Base-by-base conservation (phyloP, 108 stramenopile genomes). In the Asterionellopsis glacialis region DNA sequence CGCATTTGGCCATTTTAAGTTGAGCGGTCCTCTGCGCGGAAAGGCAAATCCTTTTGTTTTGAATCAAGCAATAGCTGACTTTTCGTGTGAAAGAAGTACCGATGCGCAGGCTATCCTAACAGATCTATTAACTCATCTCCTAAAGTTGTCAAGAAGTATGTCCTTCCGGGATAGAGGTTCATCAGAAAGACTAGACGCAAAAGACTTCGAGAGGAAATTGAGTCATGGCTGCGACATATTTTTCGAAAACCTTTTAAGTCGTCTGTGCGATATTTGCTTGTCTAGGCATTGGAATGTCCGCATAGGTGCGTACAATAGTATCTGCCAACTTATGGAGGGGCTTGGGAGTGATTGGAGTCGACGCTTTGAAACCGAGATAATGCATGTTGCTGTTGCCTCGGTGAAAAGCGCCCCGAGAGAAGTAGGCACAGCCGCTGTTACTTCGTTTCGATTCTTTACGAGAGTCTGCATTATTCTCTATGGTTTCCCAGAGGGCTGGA, bases 401-500 rank as follows among this genome's bases (percentile, higher is more conserved):
- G 52, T 93, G 11, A 93, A 93, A 70, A 85, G 76, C 63, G 70
- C 79, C 0, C 88, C 88, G 15, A 56, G 62, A 21, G 87, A 90
- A 60, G 71, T 90, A 45, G 45, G 79, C 11, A 59, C 43, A 7
- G 83, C 84, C 28, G 49, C 52, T n/a, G 66, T 79, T 13, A 69
- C 77, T 23, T 66, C 86, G 0, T 62, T 86, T 64, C 45, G 48
- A 53, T 93, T 93, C 57, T 76, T 88, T 47, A 45, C 83, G 11
- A 57, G 60, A 41, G 41, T 83, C 55, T 76, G 77, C 55, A 49
- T 71, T 49, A 25, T 75, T 48, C 60, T 93, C 45, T 82, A 85
- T 44, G 82, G 80, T 22, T 59, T 27, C 22, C 67, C 69, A n/a
- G 28, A 18, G 49, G 44, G 54, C 33, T 65, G 70, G 73, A 48